phyloP scores from a whole-genome alignment of 805 yeast genomes.

The Metschnikowia kofuensis region DNA sequence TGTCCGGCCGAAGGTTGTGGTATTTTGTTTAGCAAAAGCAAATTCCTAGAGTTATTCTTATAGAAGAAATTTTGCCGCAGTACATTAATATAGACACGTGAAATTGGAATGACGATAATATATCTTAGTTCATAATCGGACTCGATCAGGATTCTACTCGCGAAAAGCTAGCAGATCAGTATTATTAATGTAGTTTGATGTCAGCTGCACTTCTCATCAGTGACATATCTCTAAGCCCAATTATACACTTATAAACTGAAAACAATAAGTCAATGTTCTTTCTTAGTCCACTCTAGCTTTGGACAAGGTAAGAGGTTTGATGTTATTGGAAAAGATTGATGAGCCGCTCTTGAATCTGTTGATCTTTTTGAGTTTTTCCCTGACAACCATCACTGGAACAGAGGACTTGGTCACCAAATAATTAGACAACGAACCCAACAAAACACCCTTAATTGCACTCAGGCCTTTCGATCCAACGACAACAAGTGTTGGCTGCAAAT shows the following conservation, averaged over 20 bases:
- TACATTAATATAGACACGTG: too few species aligned
- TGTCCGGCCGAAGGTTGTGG: constrained; percentile 59
- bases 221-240: too few species aligned
- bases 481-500: constrained; percentile 68
- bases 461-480: constrained; percentile 76
- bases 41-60: constrained; percentile 52
- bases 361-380: constrained; percentile 66
- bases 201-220: too few species aligned
- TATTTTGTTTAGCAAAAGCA: constrained; percentile 41
- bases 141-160: too few species aligned
- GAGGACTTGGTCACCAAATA: constrained; percentile 67
- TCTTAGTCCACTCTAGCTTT: constrained; percentile 45
- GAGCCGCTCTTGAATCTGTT: constrained; percentile 50
- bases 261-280: not conserved
- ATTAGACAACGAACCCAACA: constrained; percentile 70
- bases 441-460: constrained; percentile 67
- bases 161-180: too few species aligned
- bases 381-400: constrained; percentile 80
- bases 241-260: not conserved
- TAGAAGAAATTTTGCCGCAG: too few species aligned
- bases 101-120: too few species aligned
- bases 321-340: constrained; percentile 53
- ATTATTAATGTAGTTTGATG: too few species aligned
- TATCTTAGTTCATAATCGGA: too few species aligned
- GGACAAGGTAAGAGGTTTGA: constrained; percentile 48